These are phyloP conservation scores for Escallonia herrerae DNA, from an alignment of 129 eudicot genomes.

Conservation along the genomic window DNA sequence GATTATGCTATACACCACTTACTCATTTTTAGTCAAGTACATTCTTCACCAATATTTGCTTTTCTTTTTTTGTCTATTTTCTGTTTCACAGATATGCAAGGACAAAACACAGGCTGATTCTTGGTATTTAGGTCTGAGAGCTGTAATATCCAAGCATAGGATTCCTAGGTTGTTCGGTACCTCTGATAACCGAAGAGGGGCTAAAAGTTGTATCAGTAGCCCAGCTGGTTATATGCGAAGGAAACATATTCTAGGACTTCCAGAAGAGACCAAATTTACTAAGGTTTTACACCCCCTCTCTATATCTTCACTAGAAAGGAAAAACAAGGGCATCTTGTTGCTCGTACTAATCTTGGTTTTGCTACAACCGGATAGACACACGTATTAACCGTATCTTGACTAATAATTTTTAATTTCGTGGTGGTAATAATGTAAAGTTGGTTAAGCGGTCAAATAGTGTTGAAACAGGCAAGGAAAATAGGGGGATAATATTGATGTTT, in stretches of 20 bases:
- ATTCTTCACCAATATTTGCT: background rate
- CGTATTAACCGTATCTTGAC: background rate
- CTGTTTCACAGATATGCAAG: conserved; percentile 42
- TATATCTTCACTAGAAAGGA: background rate
- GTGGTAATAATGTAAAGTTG: background rate
- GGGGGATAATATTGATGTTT: background rate
- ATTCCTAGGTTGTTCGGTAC: conserved; percentile 12
- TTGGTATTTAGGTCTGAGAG: conserved; percentile 58
- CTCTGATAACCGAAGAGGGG: conserved; percentile 25
- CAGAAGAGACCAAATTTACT: conserved; percentile 28
- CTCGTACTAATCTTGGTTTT: background rate
- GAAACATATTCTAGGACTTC: conserved; percentile 45
- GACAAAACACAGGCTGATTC: conserved; percentile 60
- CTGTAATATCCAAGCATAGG: conserved; percentile 41
- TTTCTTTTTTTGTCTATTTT: background rate
- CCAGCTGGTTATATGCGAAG: conserved; percentile 48
- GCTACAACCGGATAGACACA: background rate
- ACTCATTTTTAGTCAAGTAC: background rate
- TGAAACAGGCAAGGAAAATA: background rate
- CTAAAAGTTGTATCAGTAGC: conserved; percentile 45
- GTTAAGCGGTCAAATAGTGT: background rate
- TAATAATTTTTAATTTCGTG: background rate
- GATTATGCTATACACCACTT: background rate
- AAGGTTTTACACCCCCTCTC: conserved; percentile 22
- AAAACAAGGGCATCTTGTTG: background rate